These are phyloP conservation scores for Cryptococcus jaspeensis DNA, from an alignment of 1,284 basidiomycete genomes.

Conservation along the genomic window DNA sequence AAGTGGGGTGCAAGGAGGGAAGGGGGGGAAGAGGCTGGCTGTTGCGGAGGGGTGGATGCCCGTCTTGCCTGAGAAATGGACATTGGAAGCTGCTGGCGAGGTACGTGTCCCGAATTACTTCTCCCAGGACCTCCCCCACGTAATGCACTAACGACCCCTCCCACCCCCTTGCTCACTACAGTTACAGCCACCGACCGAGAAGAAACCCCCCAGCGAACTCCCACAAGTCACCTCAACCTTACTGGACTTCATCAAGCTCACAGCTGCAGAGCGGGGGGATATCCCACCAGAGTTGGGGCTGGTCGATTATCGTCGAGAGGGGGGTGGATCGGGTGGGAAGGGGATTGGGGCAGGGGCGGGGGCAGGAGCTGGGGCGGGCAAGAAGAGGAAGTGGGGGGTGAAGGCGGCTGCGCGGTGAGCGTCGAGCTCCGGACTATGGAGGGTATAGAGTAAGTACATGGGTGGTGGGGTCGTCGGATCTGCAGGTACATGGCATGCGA, in stretches of 20 bases:
- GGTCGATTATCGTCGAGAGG: constrained; percentile 37
- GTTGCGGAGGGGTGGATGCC: constrained; percentile 41
- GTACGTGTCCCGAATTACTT: constrained; percentile 8
- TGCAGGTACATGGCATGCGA: background rate
- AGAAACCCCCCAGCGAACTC: constrained; percentile 2
- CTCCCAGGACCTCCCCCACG: background rate
- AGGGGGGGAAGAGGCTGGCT: constrained; percentile 8
- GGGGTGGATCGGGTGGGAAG: constrained; percentile 1
- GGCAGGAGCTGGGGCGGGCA: background rate
- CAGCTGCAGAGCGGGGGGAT: constrained; percentile 41
- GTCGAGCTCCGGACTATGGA: background rate
- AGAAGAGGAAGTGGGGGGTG: constrained; percentile 16
- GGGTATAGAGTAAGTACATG: too few relatives aligned
- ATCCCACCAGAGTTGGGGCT: constrained; percentile 47
- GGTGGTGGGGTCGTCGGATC: constrained; percentile 1
- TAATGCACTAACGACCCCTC: background rate
- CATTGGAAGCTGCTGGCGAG: constrained; percentile 21
- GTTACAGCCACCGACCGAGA: background rate
- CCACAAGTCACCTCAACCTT: constrained; percentile 33
- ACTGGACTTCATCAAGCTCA: constrained; percentile 48
- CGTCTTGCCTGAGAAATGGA: constrained; percentile 37
- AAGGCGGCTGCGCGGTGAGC: constrained; percentile 4
- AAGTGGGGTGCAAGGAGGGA: background rate
- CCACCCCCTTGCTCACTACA: too few relatives aligned
- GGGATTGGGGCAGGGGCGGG: background rate